A percentile compares a stretch with the other conserved stretches of the same genome.
phyloP scores from a whole-genome alignment of 169 alveolate species.

The Cryptosporidium parvum region DNA sequence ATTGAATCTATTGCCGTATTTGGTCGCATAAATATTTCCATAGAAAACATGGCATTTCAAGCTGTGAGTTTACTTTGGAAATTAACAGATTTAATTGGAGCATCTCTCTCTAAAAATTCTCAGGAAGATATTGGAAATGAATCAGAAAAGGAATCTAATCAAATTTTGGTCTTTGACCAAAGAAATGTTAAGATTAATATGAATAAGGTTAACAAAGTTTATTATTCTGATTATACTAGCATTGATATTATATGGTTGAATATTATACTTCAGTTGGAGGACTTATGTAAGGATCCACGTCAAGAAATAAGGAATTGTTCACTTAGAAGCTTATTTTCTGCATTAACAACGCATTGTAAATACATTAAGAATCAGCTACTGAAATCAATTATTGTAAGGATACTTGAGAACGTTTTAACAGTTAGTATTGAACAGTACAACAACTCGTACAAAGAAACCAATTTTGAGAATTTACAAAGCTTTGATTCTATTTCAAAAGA shows the following conservation, averaged over 20 bases:
- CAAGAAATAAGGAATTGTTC: slow-evolving; percentile 68
- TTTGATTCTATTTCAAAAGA: background rate
- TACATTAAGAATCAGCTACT: slow-evolving; percentile 19
- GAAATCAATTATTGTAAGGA: slow-evolving; percentile 8
- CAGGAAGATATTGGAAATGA: background rate
- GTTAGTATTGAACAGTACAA: slow-evolving; percentile 15
- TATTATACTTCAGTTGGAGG: slow-evolving; percentile 53
- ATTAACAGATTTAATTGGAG: slow-evolving; percentile 40
- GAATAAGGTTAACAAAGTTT: background rate
- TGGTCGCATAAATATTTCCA: slow-evolving; percentile 42
- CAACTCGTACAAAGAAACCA: background rate
- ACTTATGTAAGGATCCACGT: slow-evolving; percentile 57
- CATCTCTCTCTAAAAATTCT: background rate
- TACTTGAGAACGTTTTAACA: slow-evolving; percentile 5
- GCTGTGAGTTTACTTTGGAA: slow-evolving; percentile 71
- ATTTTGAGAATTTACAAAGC: background rate
- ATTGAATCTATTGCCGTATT: slow-evolving; percentile 60
- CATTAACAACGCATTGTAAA: slow-evolving; percentile 36
- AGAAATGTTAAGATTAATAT: slow-evolving; percentile 21
- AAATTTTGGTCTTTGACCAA: background rate
- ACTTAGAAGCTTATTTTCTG: slow-evolving; percentile 31
- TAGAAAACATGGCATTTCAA: slow-evolving; percentile 48
- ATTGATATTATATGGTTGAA: slow-evolving; percentile 54
- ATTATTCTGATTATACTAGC: slow-evolving; percentile 4
- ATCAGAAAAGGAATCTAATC: background rate